phyloP scores from a whole-genome alignment of 768 basidiomycete genomes.

The Tylopilus vinaceipallidus region DNA sequence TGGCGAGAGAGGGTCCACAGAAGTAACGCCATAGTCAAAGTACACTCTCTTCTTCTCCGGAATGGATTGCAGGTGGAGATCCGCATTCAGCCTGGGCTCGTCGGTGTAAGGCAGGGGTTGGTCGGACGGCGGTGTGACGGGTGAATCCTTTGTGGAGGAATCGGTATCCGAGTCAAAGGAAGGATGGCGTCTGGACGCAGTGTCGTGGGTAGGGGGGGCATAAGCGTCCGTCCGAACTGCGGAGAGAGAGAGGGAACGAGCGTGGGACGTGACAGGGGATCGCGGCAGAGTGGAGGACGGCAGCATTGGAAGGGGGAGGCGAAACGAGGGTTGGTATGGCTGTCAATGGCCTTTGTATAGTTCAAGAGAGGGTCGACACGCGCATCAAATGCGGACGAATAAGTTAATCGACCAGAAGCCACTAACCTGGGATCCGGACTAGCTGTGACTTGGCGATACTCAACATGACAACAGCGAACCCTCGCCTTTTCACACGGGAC shows the following conservation, averaged over 20 bases:
- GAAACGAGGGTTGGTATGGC: background rate
- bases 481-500: background rate
- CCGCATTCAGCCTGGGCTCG: background rate
- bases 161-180: constrained; percentile 15
- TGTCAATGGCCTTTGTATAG: constrained; percentile 8
- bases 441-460: no score
- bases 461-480: no score
- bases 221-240: background rate
- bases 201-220: background rate
- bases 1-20: background rate
- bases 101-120: constrained; percentile 6
- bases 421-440: no score
- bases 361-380: background rate
- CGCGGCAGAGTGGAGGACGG: background rate
- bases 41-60: constrained; percentile 21
- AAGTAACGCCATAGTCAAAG: constrained; percentile 21
- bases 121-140: background rate
- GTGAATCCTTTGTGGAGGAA: constrained; percentile 8
- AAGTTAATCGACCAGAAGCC: constrained; percentile 2
- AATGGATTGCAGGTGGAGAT: background rate
- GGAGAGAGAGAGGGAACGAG: background rate
- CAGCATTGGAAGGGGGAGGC: background rate
- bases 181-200: background rate
- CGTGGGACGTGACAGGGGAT: background rate
- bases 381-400: constrained; percentile 2